Base-by-base conservation (phyloP, 495 filamentous ascomycete genomes). In the Letharia columbiana region DNA sequence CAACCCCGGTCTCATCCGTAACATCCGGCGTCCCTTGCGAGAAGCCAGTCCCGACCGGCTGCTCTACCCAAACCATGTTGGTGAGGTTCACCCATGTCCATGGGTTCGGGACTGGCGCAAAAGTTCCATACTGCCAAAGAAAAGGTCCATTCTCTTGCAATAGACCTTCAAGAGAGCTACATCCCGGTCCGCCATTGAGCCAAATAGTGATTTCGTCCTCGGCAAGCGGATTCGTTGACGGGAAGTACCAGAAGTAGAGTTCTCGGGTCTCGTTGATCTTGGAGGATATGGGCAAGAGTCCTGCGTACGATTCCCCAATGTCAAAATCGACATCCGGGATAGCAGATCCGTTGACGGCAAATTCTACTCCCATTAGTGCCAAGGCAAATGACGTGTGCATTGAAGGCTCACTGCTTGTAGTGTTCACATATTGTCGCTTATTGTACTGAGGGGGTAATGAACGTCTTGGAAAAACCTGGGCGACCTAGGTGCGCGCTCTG, bases 221-320 rank as follows among this genome's bases (percentile, higher is more conserved):
- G 7, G 69, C 69, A 15, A 68, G 57, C 8, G 79, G 77, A 52
- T 88, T 86, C 6, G 74, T 74, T 0, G 86, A 83, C 1, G 86
- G 87, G 67, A 89, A 90, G 75, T 87, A 90, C 89, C 89, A 92
- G 72, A 90, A 92, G 69, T 83, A 91, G n/a, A 92, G 74, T 62
- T 84, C 72, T 58, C 80, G 80, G 2, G 77, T 77, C 66, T 86
- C 81, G 37, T 83, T 77, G 2, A 78, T 72, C 45, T 80, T 69
- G 6, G 75, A 75, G 4, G 81, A 83, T 66, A 91, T 90, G n/a
- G 89, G 82, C 10, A 93, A 73, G n/a, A 87, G 79, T 23, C 89
- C 89, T 37, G 89, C 84, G 68, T 91, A 92, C 0, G 83, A 87
- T 72, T 92, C 89, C 49, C 89, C 89, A 70, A 89, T 83, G 67